Evolutionary conservation across 163 green algal species (phyloP), one percentile per base, ranked within the genome.

Genomic region (Prototheca stagnorum): DNA sequence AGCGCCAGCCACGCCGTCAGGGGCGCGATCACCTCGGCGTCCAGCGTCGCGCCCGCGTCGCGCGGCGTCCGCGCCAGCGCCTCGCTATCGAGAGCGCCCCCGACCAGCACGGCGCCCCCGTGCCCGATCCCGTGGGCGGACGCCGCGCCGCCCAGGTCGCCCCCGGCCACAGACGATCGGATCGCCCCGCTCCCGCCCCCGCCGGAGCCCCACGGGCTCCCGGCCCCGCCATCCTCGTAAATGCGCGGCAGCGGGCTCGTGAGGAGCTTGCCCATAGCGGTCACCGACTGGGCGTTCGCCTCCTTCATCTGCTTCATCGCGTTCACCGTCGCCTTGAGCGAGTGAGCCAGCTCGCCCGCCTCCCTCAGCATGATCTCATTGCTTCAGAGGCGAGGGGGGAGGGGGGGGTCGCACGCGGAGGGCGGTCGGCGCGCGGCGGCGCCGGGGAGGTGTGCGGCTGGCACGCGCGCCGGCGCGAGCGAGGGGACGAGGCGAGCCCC

Each of bases 331-430:
- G 62, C 45, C 44, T 65, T 68, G 34, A 93, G 60, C 37, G 82
- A 72, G 15, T 31, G 25, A 1, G 79, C 75, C 60, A 93, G 90
- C 9, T 84, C 65, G 2, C 69, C 78, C 17, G 81, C 78, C 53
- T 93, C 82, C 43, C 62, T 62, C 35, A 92, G 70, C 82, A 93
- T 93, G 16, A 74, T 62, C 49, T 85, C 70, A 64, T 90, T 91
- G 7, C 82, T 49, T 17, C 42, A 36, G n/a, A n/a, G n/a, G n/a
- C n/a, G n/a, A n/a, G n/a, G n/a, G n/a, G n/a, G n/a, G n/a, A n/a
- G n/a, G n/a, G n/a, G n/a, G n/a, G n/a, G n/a, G n/a, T n/a, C n/a
- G n/a, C n/a, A n/a, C n/a, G n/a, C n/a, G n/a, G n/a, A n/a, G n/a
- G n/a, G n/a, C n/a, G 11, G 31, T 37, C 31, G 12, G 12, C 9